A percentile compares a stretch with the other conserved stretches of the same genome.
Conservation (phyloP, 2,329 filamentous ascomycete species). For the Coniochaeta ligniaria region DNA sequence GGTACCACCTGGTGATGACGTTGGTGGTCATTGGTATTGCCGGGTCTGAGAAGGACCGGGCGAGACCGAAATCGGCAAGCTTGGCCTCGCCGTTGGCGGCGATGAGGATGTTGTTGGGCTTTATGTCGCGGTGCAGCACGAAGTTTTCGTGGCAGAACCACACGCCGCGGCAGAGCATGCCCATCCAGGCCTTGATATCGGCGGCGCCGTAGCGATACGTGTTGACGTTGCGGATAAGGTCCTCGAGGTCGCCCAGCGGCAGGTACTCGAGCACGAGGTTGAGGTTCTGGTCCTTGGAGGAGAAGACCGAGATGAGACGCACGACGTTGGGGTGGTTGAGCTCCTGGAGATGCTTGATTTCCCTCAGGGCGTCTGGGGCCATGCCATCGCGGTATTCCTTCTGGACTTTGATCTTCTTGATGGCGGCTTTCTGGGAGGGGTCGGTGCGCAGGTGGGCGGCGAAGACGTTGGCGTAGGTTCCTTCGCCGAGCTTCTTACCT, state of each 20-base stretch:
- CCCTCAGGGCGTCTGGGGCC: slow-evolving; percentile 87
- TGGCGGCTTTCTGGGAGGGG: slow-evolving; percentile 71
- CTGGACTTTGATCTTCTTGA: slow-evolving; percentile 88
- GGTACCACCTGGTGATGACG: slow-evolving; percentile 96
- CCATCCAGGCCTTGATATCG: slow-evolving; percentile 98
- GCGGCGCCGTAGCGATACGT: slow-evolving; percentile 74
- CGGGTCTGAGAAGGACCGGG: slow-evolving; percentile 82
- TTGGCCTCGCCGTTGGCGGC: slow-evolving; percentile 90
- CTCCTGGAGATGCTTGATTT: slow-evolving; percentile 93
- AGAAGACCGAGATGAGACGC: slow-evolving; percentile 85
- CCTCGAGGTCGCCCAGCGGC: slow-evolving; percentile 88
- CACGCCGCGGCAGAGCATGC: slow-evolving; percentile 86
- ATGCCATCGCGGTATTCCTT: slow-evolving; percentile 86
- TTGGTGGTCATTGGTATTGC: slow-evolving; percentile 79
- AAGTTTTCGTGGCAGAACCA: slow-evolving; percentile 97
- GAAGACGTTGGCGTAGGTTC: slow-evolving; percentile 95
- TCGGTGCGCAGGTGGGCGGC: slow-evolving; percentile 72
- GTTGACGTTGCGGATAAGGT: slow-evolving; percentile 80
- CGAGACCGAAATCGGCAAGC: slow-evolving; percentile 95
- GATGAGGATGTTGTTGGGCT: slow-evolving; percentile 96
- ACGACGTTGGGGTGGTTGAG: slow-evolving; percentile 95
- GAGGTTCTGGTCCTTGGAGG: slow-evolving; percentile 91
- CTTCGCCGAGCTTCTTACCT: slow-evolving; percentile 87
- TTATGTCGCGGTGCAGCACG: slow-evolving; percentile 94
- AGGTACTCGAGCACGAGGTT: slow-evolving; percentile 93